phyloP scores from a whole-genome alignment of 306 rosid genomes.

The Lathyrus sativus region DNA sequence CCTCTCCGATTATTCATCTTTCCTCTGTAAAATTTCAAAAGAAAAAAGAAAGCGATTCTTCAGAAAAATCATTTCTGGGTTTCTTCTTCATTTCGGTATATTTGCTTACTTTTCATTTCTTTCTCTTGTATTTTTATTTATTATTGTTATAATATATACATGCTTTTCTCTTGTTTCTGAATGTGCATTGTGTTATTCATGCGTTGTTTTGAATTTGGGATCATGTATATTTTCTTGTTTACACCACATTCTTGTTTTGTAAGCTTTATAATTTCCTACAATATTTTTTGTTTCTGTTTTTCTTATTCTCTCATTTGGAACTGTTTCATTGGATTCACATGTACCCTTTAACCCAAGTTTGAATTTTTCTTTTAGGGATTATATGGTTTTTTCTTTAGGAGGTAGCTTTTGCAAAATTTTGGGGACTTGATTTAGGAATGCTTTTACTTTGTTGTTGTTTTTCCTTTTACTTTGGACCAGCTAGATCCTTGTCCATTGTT shows the following conservation, averaged over 20 bases:
- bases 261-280: slow-evolving; percentile 4
- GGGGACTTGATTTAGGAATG: slow-evolving; percentile 35
- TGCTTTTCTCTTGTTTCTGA: background rate
- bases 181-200: slow-evolving; percentile 34
- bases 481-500: slow-evolving; percentile 29
- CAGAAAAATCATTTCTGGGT: slow-evolving; percentile 33
- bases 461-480: slow-evolving; percentile 26
- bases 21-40: slow-evolving; percentile 19
- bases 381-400: slow-evolving; percentile 17
- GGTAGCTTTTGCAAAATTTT: slow-evolving; percentile 28
- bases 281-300: background rate
- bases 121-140: background rate
- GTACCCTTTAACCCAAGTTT: slow-evolving; percentile 20
- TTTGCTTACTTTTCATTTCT: slow-evolving; percentile 28
- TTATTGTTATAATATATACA: background rate
- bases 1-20: slow-evolving; percentile 37
- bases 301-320: slow-evolving; percentile 21
- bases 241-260: slow-evolving; percentile 31
- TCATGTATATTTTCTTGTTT: slow-evolving; percentile 31
- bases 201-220: slow-evolving; percentile 34
- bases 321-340: slow-evolving; percentile 40
- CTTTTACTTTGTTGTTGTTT: slow-evolving; percentile 24
- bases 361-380: slow-evolving; percentile 26
- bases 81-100: slow-evolving; percentile 44
- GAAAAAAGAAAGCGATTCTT: background rate